phyloP scores from a whole-genome alignment of 2,329 filamentous ascomycete species.

The Beauveria sp. region DNA sequence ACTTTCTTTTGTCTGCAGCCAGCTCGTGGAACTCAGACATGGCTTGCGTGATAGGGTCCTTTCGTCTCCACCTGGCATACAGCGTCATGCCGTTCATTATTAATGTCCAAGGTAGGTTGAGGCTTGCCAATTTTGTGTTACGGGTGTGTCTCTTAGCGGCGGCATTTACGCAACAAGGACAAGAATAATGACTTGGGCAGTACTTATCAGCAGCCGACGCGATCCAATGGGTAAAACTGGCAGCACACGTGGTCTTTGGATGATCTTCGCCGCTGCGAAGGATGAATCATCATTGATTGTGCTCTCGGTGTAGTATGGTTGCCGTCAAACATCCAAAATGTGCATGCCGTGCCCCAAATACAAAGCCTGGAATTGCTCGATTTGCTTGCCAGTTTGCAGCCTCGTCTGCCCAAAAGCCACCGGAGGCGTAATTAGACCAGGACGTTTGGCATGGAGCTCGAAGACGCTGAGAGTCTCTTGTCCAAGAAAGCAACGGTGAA shows the following conservation, averaged over 20 bases:
- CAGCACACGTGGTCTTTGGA: neutral
- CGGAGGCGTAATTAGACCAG: too few relatives aligned
- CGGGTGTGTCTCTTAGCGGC: neutral
- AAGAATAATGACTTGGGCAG: neutral
- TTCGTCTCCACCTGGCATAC: neutral
- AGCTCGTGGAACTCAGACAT: slow-evolving; percentile 10
- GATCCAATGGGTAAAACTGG: neutral
- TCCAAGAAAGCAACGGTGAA: too few relatives aligned
- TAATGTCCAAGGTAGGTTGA: neutral
- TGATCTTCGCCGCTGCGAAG: neutral
- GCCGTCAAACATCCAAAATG: neutral
- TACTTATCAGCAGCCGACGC: neutral
- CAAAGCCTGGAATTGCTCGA: too few relatives aligned
- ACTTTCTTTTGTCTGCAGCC: neutral
- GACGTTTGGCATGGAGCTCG: too few relatives aligned
- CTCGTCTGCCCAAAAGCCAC: too few relatives aligned
- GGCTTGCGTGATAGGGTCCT: slow-evolving; percentile 1
- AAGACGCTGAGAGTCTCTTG: too few relatives aligned
- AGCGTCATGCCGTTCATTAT: neutral
- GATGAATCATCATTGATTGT: neutral
- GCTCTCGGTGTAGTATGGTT: neutral
- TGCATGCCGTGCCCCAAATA: too few relatives aligned
- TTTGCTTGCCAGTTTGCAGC: too few relatives aligned
- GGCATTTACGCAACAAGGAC: neutral
- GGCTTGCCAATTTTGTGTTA: neutral